phyloP scores from a whole-genome alignment of 768 basidiomycete species.

The Lactarius quietus region DNA sequence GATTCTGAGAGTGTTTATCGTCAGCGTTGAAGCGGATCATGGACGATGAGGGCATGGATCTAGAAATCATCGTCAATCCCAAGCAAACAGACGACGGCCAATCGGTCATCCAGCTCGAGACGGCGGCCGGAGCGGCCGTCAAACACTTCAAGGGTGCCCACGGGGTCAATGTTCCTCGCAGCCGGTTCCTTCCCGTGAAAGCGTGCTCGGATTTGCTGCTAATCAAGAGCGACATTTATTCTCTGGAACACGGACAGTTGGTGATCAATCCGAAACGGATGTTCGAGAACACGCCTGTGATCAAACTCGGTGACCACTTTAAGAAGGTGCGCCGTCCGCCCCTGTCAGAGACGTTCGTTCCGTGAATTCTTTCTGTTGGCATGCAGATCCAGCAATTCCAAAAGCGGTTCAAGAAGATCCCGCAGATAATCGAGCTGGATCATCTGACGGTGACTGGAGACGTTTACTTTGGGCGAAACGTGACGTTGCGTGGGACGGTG shows the following conservation, averaged over 20 bases:
- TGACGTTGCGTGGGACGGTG: slow-evolving; percentile 85
- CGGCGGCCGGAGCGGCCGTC: slow-evolving; percentile 87
- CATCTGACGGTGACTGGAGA: slow-evolving; percentile 93
- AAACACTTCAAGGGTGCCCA: slow-evolving; percentile 91
- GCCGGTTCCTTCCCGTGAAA: slow-evolving; percentile 90
- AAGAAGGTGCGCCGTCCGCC: slow-evolving; percentile 62
- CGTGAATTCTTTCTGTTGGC: not conserved
- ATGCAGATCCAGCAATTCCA: slow-evolving; percentile 81
- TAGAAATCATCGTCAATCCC: slow-evolving; percentile 94
- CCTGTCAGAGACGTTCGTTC: not conserved
- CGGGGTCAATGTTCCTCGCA: slow-evolving; percentile 93
- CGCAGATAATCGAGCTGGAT: slow-evolving; percentile 85
- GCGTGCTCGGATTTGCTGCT: slow-evolving; percentile 84
- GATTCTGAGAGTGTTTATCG: slow-evolving; percentile 14
- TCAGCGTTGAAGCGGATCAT: slow-evolving; percentile 86
- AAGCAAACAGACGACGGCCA: slow-evolving; percentile 85
- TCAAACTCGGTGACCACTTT: slow-evolving; percentile 96
- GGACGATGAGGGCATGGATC: slow-evolving; percentile 80
- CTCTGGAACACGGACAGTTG: slow-evolving; percentile 81
- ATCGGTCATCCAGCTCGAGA: slow-evolving; percentile 60
- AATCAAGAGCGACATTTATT: slow-evolving; percentile 92
- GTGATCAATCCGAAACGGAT: slow-evolving; percentile 79
- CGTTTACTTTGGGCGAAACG: slow-evolving; percentile 84
- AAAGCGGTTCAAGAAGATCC: slow-evolving; percentile 94
- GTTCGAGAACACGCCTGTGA: slow-evolving; percentile 88